A percentile compares a stretch with the other conserved stretches of the same genome.
Evolutionary conservation across 495 filamentous ascomycete genomes (phyloP).

Genomic region (Hypomontagnella submonticulosa): DNA sequence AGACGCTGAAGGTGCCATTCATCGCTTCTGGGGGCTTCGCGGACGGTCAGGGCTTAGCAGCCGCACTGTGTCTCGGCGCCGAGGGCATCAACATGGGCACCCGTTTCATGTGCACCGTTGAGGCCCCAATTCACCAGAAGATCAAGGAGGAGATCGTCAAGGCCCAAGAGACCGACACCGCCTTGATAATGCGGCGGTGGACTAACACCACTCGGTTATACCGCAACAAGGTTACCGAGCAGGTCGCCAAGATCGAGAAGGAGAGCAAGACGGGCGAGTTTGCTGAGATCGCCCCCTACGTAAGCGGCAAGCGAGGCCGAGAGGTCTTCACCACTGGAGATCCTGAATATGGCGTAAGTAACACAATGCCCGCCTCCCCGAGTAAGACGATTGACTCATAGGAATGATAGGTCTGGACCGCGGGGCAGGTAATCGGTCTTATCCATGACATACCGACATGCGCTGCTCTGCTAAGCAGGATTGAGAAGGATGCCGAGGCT

Average conservation of each 20-base stretch:
- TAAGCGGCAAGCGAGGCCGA: slow-evolving; percentile 90
- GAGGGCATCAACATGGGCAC: slow-evolving; percentile 98
- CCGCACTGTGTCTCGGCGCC: slow-evolving; percentile 89
- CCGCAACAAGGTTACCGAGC: slow-evolving; percentile 84
- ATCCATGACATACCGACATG: slow-evolving; percentile 74
- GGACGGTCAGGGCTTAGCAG: slow-evolving; percentile 92
- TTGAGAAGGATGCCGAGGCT: slow-evolving; percentile 70
- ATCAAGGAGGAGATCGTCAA: slow-evolving; percentile 93
- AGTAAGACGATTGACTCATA: slow-evolving; percentile 2
- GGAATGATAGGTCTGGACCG: slow-evolving; percentile 66
- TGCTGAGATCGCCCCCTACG: slow-evolving; percentile 85
- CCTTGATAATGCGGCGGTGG: slow-evolving; percentile 89
- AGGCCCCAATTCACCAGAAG: slow-evolving; percentile 90
- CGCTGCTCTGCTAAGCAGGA: slow-evolving; percentile 63
- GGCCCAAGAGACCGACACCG: slow-evolving; percentile 89
- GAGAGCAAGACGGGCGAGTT: slow-evolving; percentile 91
- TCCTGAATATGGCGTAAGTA: slow-evolving; percentile 84
- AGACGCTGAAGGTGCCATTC: slow-evolving; percentile 87
- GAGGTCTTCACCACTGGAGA: slow-evolving; percentile 95
- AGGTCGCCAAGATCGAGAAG: slow-evolving; percentile 83
- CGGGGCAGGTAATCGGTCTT: slow-evolving; percentile 72
- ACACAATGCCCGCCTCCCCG: slow-evolving; percentile 5
- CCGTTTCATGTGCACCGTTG: slow-evolving; percentile 91
- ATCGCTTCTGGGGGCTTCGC: slow-evolving; percentile 97
- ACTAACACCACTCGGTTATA: slow-evolving; percentile 91